Percentiles rank a stretch among this genome's conserved stretches.
These are phyloP conservation scores for Rutstroemia sp. DNA, from an alignment of 2,329 filamentous ascomycete species.

Conservation along the genomic window DNA sequence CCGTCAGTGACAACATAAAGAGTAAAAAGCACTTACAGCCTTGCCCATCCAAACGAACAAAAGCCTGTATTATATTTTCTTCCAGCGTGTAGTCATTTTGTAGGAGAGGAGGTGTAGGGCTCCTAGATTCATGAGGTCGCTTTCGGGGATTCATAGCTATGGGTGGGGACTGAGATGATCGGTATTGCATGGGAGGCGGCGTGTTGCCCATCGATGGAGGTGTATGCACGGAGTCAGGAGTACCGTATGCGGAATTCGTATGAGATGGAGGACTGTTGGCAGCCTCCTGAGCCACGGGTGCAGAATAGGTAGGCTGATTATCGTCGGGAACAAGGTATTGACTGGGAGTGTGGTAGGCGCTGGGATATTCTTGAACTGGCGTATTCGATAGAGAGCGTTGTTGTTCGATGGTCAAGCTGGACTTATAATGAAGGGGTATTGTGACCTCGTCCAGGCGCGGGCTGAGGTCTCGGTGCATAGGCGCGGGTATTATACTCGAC, in stretches of 20 bases:
- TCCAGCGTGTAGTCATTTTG: constrained; percentile 24
- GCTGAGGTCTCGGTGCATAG: not conserved
- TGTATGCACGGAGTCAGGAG: not conserved
- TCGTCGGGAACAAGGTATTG: not conserved
- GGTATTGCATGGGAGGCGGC: constrained; percentile 4
- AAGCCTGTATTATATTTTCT: constrained; percentile 25
- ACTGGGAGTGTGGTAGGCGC: constrained; percentile 1
- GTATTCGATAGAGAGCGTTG: constrained; percentile 3
- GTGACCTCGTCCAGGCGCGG: not conserved
- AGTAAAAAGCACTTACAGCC: constrained; percentile 5
- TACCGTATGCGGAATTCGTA: not conserved
- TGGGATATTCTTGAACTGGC: not conserved
- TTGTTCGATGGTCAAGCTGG: constrained; percentile 11
- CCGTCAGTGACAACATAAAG: not conserved
- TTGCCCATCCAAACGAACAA: constrained; percentile 23
- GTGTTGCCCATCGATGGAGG: constrained; percentile 8
- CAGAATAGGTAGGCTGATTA: not conserved
- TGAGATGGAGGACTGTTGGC: constrained; percentile 2
- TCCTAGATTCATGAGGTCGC: constrained; percentile 16
- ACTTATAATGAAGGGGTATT: constrained; percentile 5
- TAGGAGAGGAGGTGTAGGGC: constrained; percentile 14
- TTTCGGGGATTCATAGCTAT: constrained; percentile 8
- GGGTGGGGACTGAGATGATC: constrained; percentile 5
- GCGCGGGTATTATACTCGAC: not conserved
- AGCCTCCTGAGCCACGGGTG: not conserved